These are phyloP conservation scores for Trichoderma pleuroti DNA, from an alignment of 2,329 filamentous ascomycete species.

Conservation along the genomic window DNA sequence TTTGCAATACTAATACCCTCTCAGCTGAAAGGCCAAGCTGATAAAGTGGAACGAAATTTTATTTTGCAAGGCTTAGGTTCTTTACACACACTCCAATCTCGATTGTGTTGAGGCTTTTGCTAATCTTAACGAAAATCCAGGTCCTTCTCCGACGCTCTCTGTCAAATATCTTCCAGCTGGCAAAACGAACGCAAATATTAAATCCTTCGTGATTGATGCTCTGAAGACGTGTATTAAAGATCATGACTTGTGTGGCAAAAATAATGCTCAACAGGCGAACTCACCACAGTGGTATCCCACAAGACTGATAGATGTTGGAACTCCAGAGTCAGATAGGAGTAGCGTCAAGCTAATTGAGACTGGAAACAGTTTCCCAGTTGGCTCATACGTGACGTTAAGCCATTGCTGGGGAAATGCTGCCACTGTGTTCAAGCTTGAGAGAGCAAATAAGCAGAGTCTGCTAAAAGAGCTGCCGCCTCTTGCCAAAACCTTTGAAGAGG, in stretches of 20 bases:
- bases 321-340: not conserved
- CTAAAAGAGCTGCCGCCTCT: not conserved
- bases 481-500: not conserved
- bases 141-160: not conserved
- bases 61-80: not conserved
- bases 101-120: not conserved
- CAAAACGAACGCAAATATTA: not conserved
- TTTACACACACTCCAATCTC: not conserved
- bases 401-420: not conserved
- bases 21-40: not conserved
- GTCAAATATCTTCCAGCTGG: not conserved
- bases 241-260: not conserved
- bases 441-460: not conserved
- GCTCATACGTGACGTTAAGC: not conserved
- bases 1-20: not conserved
- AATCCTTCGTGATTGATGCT: not conserved
- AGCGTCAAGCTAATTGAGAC: not conserved
- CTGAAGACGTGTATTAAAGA: not conserved
- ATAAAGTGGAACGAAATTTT: not conserved
- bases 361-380: not conserved
- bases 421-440: not conserved
- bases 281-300: not conserved
- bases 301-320: not conserved
- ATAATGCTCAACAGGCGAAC: not conserved
- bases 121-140: not conserved